A percentile compares a stretch with the other conserved stretches of the same genome.
phyloP scores from a whole-genome alignment of 306 rosid genomes.

The Macrotyloma uniflorum region DNA sequence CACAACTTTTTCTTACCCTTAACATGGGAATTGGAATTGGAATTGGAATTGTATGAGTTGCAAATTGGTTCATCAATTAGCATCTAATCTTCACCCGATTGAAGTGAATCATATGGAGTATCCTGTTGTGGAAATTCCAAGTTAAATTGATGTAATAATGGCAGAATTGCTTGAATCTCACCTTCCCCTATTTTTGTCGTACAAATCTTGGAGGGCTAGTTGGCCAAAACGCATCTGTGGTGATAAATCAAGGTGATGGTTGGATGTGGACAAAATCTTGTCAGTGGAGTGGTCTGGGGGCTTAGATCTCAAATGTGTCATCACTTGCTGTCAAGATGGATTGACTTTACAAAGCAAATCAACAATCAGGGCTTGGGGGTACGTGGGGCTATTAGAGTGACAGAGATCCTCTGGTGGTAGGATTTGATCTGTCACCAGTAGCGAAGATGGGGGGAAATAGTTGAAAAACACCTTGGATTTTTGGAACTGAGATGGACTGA shows the following conservation, averaged over 20 bases:
- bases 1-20: background rate
- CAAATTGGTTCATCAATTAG: background rate
- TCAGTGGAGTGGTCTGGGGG: background rate
- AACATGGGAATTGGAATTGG: background rate
- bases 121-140: background rate
- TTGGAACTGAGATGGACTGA: background rate
- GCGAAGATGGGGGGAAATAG: background rate
- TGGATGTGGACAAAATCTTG: slow-evolving; percentile 10
- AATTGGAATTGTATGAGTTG: slow-evolving; percentile 2
- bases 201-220: background rate
- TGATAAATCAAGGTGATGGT: background rate
- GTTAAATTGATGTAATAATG: background rate
- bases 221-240: background rate
- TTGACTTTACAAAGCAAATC: background rate
- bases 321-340: background rate
- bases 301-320: background rate
- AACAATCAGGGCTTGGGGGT: background rate
- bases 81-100: background rate
- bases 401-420: background rate
- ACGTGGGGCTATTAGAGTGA: background rate
- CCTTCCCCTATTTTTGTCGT: background rate
- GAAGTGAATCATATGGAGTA: background rate
- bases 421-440: background rate
- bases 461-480: background rate
- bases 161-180: background rate